phyloP scores from a whole-genome alignment of 2,329 filamentous ascomycete genomes.

The Claviceps sp. region DNA sequence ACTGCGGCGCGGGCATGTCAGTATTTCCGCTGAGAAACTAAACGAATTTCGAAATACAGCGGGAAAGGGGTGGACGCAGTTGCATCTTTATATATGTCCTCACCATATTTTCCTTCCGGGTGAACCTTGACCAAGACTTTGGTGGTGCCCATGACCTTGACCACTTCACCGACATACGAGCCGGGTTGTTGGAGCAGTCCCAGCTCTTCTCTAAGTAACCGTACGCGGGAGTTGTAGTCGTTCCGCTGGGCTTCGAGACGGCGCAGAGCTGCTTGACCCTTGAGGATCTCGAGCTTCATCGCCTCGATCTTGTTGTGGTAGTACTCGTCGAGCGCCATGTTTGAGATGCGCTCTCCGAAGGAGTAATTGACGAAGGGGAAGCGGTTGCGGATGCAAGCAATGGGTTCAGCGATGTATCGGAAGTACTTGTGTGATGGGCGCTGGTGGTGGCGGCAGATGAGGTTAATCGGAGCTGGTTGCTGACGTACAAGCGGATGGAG shows the following conservation, averaged over 20 bases:
- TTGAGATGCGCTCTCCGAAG: conserved; percentile 14
- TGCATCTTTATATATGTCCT: conserved; percentile 13
- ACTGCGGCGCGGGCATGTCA: conserved; percentile 38
- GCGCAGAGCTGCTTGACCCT: conserved; percentile 89
- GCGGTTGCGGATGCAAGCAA: neutral
- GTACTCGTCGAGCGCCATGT: conserved; percentile 97
- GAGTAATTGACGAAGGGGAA: neutral
- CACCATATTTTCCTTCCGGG: conserved; percentile 98
- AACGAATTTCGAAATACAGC: too few relatives aligned
- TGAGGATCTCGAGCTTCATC: conserved; percentile 99
- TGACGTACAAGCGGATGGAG: conserved; percentile 1
- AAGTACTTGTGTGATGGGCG: neutral
- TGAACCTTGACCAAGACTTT: conserved; percentile 99
- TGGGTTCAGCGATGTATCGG: too few relatives aligned
- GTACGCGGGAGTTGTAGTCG: conserved; percentile 97
- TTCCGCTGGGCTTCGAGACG: conserved; percentile 95
- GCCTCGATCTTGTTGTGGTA: conserved; percentile 99
- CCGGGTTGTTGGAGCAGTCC: conserved; percentile 92
- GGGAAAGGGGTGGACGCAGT: too few relatives aligned
- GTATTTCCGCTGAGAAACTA: neutral
- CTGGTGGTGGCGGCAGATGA: conserved; percentile 1
- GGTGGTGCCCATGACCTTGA: conserved; percentile 99
- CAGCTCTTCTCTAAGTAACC: conserved; percentile 86
- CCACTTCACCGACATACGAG: conserved; percentile 97
- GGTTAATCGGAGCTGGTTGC: neutral